Evolutionary conservation across 1,284 basidiomycete species (phyloP), one percentile per base, ranked within the genome.

Genomic region (Rhodofomes roseus): DNA sequence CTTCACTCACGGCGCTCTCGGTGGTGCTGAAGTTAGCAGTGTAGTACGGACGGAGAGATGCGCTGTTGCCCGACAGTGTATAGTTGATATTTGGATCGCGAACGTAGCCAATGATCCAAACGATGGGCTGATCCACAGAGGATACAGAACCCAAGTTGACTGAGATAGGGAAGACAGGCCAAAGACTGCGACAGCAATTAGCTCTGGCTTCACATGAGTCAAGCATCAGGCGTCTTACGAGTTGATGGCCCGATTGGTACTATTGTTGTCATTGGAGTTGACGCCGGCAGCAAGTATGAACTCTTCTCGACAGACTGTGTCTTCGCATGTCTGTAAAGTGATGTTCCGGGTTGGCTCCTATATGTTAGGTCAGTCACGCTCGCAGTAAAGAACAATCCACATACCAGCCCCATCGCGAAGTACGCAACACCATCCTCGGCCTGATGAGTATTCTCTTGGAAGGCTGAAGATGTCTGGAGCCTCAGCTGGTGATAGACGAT

Each of bases 41-140:
- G 51, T 61, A 74, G 61, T 65, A 72, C n/a, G 72, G 64, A 16
- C 59, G 60, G 9, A 18, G 71, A 66, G 6, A 57, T 31, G 29
- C 67, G 59, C 5, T 58, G 70, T 59, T 20, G 65, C 56, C 63
- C 62, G 1, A 56, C 40, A 18, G 59, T 3, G 63, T 66, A 51
- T 64, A 70, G 22, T 51, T 11, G 27, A 68, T 66, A 2, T 57
- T 46, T 1, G 70, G 68, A 58, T 69, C 64, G 2, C 70, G 66
- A 9, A 66, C 61, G 39, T 63, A 61, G 14, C 68, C 70, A 0
- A 69, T 43, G 1, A 65, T 56, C 68, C 68, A 71, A 1, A 68
- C 60, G 2, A 70, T 58, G 2, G 68, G 64, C 1, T 23, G 29
- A 0, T 60, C 16, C 4, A 63, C 66, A 8, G 43, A 48, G 18